Base-by-base conservation (phyloP, 2,329 filamentous ascomycete species). In the Aspergillus sp. region DNA sequence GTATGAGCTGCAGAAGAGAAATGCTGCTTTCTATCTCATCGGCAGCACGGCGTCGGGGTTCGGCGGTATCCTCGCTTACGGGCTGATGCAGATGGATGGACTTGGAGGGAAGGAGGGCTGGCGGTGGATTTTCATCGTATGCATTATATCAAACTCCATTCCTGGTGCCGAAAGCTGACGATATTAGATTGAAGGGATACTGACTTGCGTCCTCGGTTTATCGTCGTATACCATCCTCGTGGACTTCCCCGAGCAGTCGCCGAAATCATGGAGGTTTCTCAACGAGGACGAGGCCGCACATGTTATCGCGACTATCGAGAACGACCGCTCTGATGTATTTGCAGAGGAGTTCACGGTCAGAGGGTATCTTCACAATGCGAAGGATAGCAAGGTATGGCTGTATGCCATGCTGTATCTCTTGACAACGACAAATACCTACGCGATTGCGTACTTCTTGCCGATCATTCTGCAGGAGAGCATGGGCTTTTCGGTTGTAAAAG, bases 371-470 rank as follows among this genome's bases (percentile, higher is more conserved):
- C 72, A 70, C 25, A 73, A 77, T 23, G 81, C 73, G 3, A 56
- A 72, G 1, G 83, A 85, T 60, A 64, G 76, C 56, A 85, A 85
- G 64, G 75, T 84, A 51, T 85, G 83, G 81, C 78, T 71, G 2
- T 85, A 83, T 56, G 82, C 80, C 0, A 58, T 79, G 63, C 78
- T 84, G 53, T 84, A 82, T 70, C 80, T 79, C 61, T 65, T 49
- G 21, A 64, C 84, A 2, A 91, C 90, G 0, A 90, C 89, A 11
- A 83, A 90, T 51, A 82, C 83, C n/a, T 95, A 95, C 70, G 86
- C 90, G 0, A 82, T 95, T 8, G 88, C 89, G 2, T 93, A 90
- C 73, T 93, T 93, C 69, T 76, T 93, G 4, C 90, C 90, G 6
- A 84, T 93, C 66, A 90, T 95, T 65, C 84, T 96, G 6, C 68